Evolutionary conservation across 1,284 basidiomycete genomes (phyloP).

Genomic region (Ganoderma lucidum): DNA sequence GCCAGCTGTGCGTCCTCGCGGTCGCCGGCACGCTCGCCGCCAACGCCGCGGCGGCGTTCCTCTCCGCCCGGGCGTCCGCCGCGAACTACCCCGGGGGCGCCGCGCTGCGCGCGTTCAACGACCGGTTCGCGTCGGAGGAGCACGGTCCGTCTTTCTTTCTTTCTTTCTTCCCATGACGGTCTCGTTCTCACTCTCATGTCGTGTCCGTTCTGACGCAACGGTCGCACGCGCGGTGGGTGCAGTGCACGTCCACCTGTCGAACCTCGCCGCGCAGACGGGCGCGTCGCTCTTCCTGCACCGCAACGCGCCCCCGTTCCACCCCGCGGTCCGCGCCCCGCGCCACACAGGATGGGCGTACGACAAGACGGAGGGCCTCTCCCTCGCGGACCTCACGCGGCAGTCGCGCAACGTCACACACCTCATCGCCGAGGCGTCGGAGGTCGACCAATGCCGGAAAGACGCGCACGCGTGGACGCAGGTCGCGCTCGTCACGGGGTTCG

Average conservation of each 20-base stretch:
- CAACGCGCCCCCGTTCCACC: slow-evolving; percentile 60
- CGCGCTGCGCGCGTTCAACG: slow-evolving; percentile 74
- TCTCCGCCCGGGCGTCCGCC: slow-evolving; percentile 68
- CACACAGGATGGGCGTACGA: slow-evolving; percentile 69
- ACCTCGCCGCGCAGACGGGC: slow-evolving; percentile 90
- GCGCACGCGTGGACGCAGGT: slow-evolving; percentile 51
- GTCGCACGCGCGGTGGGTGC: not conserved
- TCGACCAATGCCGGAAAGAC: not conserved
- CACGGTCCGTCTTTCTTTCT: slow-evolving; percentile 43
- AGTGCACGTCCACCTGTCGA: slow-evolving; percentile 78
- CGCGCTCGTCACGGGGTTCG: slow-evolving; percentile 56
- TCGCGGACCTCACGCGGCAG: slow-evolving; percentile 48
- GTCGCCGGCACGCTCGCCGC: slow-evolving; percentile 55
- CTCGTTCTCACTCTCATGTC: not conserved
- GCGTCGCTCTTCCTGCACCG: slow-evolving; percentile 89
- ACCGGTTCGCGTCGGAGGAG: slow-evolving; percentile 46
- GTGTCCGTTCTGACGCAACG: too few relatives aligned
- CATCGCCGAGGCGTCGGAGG: slow-evolving; percentile 53
- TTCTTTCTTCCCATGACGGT: not conserved
- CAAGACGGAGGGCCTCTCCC: slow-evolving; percentile 75
- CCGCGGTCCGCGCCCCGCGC: slow-evolving; percentile 6
- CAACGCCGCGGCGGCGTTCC: slow-evolving; percentile 60
- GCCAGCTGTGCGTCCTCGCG: slow-evolving; percentile 52
- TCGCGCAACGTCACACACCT: slow-evolving; percentile 62
- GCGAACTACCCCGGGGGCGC: slow-evolving; percentile 92